These are phyloP conservation scores for Zoysia pacifica DNA, from an alignment of 176 grass and related monocot species.

Conservation along the genomic window DNA sequence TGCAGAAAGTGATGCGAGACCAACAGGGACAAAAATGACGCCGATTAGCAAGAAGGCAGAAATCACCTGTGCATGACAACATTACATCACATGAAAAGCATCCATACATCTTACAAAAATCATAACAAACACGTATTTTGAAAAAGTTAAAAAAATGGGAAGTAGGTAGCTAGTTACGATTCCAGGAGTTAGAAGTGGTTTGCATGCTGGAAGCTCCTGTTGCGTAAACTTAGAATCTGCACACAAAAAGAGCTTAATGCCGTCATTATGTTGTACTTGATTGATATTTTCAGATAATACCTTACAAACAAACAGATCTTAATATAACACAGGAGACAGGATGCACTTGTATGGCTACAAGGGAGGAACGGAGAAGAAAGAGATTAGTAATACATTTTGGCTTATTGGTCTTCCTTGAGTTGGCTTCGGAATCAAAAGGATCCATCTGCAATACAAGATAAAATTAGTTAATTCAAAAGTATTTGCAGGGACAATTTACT, in stretches of 20 bases:
- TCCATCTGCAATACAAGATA: conserved; percentile 41
- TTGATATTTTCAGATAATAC: neutral
- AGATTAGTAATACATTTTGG: conserved; percentile 61
- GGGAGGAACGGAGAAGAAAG: neutral
- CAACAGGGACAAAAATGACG: conserved; percentile 75
- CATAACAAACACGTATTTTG: conserved; percentile 1
- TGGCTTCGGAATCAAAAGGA: conserved; percentile 28
- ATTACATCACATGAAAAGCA: neutral
- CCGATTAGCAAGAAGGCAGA: conserved; percentile 59
- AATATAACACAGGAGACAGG: neutral
- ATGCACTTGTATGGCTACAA: neutral
- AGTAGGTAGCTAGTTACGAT: conserved; percentile 55
- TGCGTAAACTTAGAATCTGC: conserved; percentile 92
- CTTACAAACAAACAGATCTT: neutral
- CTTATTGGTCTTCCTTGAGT: conserved; percentile 50
- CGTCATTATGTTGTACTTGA: neutral
- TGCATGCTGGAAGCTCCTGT: conserved; percentile 95
- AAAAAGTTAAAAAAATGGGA: neutral
- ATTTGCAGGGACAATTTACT: neutral
- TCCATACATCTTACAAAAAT: neutral
- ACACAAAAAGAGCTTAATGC: neutral
- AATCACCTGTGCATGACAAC: conserved; percentile 54
- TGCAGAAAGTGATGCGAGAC: conserved; percentile 57
- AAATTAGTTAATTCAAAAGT: neutral
- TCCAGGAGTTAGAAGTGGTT: conserved; percentile 82